phyloP scores from a whole-genome alignment of 352 stramenopile genomes.

The Phytophthora uliginosa region DNA sequence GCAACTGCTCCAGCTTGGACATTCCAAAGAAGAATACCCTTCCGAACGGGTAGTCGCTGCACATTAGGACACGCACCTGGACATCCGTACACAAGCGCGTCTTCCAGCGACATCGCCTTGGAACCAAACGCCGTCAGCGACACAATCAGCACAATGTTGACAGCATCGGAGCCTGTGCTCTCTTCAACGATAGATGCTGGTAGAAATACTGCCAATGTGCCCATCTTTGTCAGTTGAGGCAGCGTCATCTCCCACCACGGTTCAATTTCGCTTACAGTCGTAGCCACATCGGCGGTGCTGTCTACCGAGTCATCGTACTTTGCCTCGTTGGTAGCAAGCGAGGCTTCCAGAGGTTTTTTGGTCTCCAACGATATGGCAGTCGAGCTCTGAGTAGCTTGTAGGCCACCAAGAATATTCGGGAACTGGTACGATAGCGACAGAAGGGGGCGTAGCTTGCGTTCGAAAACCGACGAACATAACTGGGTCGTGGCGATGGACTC shows the following conservation, averaged over 20 bases:
- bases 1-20: constrained; percentile 53
- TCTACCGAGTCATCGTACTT: constrained; percentile 20
- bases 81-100: constrained; percentile 48
- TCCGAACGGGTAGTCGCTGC: constrained; percentile 38
- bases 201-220: constrained; percentile 65
- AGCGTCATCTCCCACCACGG: constrained; percentile 74
- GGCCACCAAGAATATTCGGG: constrained; percentile 47
- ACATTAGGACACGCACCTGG: constrained; percentile 50
- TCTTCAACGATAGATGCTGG: constrained; percentile 37
- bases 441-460: constrained; percentile 55
- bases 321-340: constrained; percentile 40
- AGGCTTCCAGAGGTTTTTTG: constrained; percentile 18
- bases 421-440: constrained; percentile 58
- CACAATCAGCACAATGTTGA: constrained; percentile 48
- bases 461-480: constrained; percentile 74
- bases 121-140: constrained; percentile 41
- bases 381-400: constrained; percentile 50
- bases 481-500: constrained; percentile 51
- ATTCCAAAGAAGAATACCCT: constrained; percentile 58
- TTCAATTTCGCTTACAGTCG: constrained; percentile 43
- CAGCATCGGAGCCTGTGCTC: neutral
- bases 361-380: constrained; percentile 22
- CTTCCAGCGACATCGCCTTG: constrained; percentile 14
- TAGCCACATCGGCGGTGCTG: constrained; percentile 20
- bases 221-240: constrained; percentile 46